Percentiles rank a stretch among this genome's conserved stretches.
phyloP scores from a whole-genome alignment of 2,329 filamentous ascomycete species.

The Podosphaera xanthii region DNA sequence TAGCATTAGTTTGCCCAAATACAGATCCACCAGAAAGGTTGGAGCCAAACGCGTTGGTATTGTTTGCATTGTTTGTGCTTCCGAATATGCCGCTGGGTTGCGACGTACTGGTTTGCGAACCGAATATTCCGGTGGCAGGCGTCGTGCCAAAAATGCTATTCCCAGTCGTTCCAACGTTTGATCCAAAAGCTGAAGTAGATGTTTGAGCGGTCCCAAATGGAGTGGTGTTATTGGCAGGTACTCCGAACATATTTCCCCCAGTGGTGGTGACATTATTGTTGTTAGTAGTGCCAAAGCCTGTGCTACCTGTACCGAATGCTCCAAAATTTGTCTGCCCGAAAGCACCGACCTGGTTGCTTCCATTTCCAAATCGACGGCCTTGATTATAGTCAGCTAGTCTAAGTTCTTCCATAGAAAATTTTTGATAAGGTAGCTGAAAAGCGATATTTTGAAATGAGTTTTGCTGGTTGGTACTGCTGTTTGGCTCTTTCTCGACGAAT shows the following conservation, averaged over 20 bases:
- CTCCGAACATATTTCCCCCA: constrained; percentile 19
- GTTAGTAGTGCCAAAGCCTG: constrained; percentile 11
- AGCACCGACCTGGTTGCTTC: constrained; percentile 55
- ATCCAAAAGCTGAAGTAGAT: constrained; percentile 25
- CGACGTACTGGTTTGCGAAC: constrained; percentile 14
- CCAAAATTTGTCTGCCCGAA: constrained; percentile 32
- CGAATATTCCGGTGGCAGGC: constrained; percentile 20
- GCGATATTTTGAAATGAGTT: constrained; percentile 57
- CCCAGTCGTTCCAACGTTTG: constrained; percentile 14
- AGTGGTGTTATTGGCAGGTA: constrained; percentile 16
- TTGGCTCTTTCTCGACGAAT: constrained; percentile 49
- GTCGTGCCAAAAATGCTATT: constrained; percentile 21
- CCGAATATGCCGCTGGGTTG: constrained; percentile 9
- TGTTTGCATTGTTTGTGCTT: constrained; percentile 14
- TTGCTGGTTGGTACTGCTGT: constrained; percentile 26
- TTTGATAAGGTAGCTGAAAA: constrained; percentile 61
- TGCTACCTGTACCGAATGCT: constrained; percentile 16
- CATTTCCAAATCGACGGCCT: constrained; percentile 64
- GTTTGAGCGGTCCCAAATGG: constrained; percentile 25
- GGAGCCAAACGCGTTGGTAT: constrained; percentile 14
- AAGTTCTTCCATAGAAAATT: constrained; percentile 75
- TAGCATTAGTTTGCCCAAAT: constrained; percentile 17
- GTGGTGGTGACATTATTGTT: constrained; percentile 4
- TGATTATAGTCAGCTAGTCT: constrained; percentile 72
- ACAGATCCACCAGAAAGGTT: constrained; percentile 11